Conservation (phyloP, 108 stramenopile species). For the Skeletonema marinoi region DNA sequence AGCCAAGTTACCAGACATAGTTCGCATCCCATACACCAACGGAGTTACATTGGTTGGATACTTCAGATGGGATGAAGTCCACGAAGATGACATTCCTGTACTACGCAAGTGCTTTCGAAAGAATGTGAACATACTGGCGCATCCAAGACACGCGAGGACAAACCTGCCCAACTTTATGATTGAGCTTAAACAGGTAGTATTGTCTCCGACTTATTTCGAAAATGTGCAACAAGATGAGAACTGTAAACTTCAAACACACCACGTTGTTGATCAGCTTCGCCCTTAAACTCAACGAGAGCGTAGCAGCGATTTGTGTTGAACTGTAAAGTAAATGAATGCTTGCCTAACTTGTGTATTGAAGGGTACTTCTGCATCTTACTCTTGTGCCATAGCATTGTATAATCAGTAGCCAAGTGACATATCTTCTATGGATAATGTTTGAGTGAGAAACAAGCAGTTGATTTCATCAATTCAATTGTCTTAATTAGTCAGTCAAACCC, state of each 20-base stretch:
- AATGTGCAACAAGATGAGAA: too few relatives aligned
- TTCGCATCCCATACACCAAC: not conserved
- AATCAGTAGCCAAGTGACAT: not conserved
- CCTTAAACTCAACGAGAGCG: not conserved
- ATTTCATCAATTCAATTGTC: too few relatives aligned
- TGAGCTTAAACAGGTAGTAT: not conserved
- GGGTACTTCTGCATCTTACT: not conserved
- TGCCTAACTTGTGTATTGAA: not conserved
- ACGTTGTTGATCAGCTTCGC: too few relatives aligned
- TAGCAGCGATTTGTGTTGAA: not conserved
- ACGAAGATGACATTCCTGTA: not conserved
- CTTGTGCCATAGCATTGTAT: not conserved
- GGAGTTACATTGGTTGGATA: not conserved
- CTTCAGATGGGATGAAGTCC: not conserved
- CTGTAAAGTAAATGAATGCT: too few relatives aligned
- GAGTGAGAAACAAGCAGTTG: too few relatives aligned
- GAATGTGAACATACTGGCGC: not conserved
- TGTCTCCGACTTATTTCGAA: not conserved
- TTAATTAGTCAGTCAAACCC: slow-evolving; percentile 19
- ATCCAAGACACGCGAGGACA: not conserved
- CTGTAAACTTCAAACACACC: too few relatives aligned
- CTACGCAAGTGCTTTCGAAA: not conserved
- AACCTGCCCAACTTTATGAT: not conserved
- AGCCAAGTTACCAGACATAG: not conserved
- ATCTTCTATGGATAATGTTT: too few relatives aligned